Conservation (phyloP, 2,329 filamentous ascomycete genomes). For the Chaetothyriales sp. region DNA sequence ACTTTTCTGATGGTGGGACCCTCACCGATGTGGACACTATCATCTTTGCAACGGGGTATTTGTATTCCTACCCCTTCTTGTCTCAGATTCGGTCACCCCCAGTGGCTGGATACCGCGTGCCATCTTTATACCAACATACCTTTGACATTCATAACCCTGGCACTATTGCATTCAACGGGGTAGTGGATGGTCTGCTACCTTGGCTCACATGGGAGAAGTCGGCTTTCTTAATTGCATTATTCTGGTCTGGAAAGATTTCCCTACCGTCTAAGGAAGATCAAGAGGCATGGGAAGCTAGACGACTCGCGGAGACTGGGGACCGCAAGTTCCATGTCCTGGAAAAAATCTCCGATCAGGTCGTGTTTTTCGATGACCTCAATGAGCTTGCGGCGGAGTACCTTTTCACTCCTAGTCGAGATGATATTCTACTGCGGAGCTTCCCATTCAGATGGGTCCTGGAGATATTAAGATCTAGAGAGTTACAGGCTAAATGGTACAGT, state of each 20-base stretch:
- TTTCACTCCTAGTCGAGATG: too few species aligned
- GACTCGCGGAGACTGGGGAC: background rate
- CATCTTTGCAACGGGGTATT: background rate
- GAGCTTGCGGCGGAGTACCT: slow-evolving; percentile 1
- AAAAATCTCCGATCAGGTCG: slow-evolving; percentile 21
- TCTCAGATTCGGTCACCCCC: background rate
- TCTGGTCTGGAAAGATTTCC: background rate
- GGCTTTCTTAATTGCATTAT: background rate
- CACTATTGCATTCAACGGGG: background rate
- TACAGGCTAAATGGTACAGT: too few species aligned
- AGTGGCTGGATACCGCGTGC: background rate
- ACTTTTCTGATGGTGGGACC: background rate
- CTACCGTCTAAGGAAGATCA: background rate
- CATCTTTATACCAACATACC: background rate
- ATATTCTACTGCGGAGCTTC: too few species aligned
- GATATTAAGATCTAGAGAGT: too few species aligned
- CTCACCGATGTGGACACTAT: background rate
- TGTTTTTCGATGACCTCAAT: slow-evolving; percentile 3
- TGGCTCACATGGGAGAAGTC: slow-evolving; percentile 2
- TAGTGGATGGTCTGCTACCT: background rate
- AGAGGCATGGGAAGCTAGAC: background rate
- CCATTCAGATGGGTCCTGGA: too few species aligned
- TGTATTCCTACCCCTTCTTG: background rate
- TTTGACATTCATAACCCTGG: slow-evolving; percentile 1
- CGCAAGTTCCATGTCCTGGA: background rate